Base-by-base conservation (phyloP, 1,284 basidiomycete genomes). In the Uromyces viciae-fabae region DNA sequence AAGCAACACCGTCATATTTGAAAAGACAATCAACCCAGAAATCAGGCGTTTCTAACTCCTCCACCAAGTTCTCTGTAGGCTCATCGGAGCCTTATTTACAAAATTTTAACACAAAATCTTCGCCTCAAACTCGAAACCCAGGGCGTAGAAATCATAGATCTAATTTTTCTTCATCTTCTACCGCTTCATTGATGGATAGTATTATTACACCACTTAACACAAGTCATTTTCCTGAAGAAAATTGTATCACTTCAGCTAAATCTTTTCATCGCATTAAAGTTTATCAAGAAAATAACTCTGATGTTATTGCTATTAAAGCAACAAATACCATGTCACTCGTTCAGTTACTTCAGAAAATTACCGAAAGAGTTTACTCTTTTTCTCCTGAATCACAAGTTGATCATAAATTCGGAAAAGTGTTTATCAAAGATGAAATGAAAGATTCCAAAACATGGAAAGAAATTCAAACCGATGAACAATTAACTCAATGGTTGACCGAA, bases 251-350 rank as follows among this genome's bases (percentile, higher is more conserved):
- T 84, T 91, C 93, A 49, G 91, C 56, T 9, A 25, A 33, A 25
- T 38, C 94, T 49, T 96, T 95, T 87, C 90, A 98, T 84, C 98
- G 98, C 88, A 97, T 99, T 88, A 99, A 99, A 88, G 94, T 99
- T 77, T 97, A 96, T 85, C 92, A 97, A 86, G 89, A 92, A 42
- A 89, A 92, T 82, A 92, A 94, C 36, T 94, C 98, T 85, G 96
- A 98, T 85, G 88, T 99, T 74, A 94, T 99, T 82, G 96, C 97
- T 2, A 94, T 99, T 75, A 91, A 97, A n/a, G 95, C 98, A 58
- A 95, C 96, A 84, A 94, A 96, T n/a, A 90, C 89, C 49, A 94
- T 98, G 42, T 91, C 93, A 5, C 92, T 93, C 84, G 88, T 87
- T 17, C 93, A 96, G 84, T 88, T 99, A 82, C 90, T 98, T 88